phyloP scores from a whole-genome alignment of 2,329 filamentous ascomycete species.

The Trichophyton simii region DNA sequence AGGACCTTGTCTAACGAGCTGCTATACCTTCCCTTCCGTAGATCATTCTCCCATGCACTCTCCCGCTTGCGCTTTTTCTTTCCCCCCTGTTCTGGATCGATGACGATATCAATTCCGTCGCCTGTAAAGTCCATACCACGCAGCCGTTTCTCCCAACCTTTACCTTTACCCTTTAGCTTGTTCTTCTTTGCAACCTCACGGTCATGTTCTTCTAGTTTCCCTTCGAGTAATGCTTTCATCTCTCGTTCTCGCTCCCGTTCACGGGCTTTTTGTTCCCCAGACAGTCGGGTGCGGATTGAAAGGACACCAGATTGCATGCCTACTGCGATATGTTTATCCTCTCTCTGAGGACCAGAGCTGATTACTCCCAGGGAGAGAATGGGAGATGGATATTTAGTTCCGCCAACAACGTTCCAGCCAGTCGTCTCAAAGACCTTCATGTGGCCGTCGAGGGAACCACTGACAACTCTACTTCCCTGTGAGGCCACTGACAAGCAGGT shows the following conservation, averaged over 20 bases:
- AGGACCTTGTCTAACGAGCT: constrained; percentile 71
- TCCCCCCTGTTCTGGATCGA: constrained; percentile 55
- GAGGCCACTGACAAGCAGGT: constrained; percentile 75
- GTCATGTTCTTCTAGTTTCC: constrained; percentile 67
- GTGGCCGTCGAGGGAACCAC: constrained; percentile 84
- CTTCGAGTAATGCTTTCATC: constrained; percentile 69
- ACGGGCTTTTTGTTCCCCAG: constrained; percentile 64
- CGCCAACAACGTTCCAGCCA: constrained; percentile 91
- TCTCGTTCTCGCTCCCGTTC: constrained; percentile 68
- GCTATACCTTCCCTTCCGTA: constrained; percentile 66
- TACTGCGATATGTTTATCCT: constrained; percentile 87
- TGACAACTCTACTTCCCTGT: constrained; percentile 66
- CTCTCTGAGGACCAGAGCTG: constrained; percentile 50
- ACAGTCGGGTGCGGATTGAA: constrained; percentile 77
- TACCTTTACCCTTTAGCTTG: constrained; percentile 43
- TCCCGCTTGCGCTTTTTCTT: constrained; percentile 51
- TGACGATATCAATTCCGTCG: constrained; percentile 76
- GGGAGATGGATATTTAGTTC: constrained; percentile 82
- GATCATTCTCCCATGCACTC: constrained; percentile 64
- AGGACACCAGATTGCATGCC: constrained; percentile 92
- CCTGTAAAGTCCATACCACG: constrained; percentile 68
- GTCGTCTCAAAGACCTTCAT: constrained; percentile 94
- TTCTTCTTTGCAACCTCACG: constrained; percentile 58
- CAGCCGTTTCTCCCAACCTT: constrained; percentile 49
- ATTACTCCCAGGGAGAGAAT: constrained; percentile 76